These are phyloP conservation scores for Podaxis sp. DNA, from an alignment of 768 basidiomycete species.

Conservation along the genomic window DNA sequence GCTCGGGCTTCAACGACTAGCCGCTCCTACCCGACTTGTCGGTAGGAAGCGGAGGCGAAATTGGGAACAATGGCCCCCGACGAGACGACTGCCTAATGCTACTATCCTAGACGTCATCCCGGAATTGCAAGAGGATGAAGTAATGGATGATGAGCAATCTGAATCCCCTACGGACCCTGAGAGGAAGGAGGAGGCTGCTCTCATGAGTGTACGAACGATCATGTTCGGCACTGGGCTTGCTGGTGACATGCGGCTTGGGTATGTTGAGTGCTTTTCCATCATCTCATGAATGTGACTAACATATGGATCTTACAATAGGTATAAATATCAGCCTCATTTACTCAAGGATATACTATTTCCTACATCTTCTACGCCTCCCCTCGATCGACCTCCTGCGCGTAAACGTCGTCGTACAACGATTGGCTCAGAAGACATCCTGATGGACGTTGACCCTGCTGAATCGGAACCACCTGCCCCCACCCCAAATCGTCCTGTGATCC, in stretches of 20 bases:
- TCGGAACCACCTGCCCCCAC: constrained; percentile 12
- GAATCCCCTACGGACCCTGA: constrained; percentile 23
- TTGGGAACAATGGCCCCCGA: constrained; percentile 31
- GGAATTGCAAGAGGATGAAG: constrained; percentile 35
- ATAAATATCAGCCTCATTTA: constrained; percentile 49
- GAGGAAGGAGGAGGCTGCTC: constrained; percentile 37
- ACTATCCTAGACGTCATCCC: constrained; percentile 39
- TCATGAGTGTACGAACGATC: constrained; percentile 48
- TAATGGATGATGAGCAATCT: constrained; percentile 22
- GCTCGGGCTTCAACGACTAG: constrained; percentile 32
- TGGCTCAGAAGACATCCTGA: constrained; percentile 25
- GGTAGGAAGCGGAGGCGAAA: constrained; percentile 43
- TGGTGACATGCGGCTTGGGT: constrained; percentile 46
- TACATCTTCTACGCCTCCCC: constrained; percentile 15
- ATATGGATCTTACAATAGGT: constrained; percentile 32
- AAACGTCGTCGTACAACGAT: constrained; percentile 33
- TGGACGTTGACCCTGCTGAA: constrained; percentile 20
- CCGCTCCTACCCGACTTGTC: constrained; percentile 31
- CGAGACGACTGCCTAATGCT: constrained; percentile 37
- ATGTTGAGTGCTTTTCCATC: constrained; percentile 20
- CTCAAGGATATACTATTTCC: constrained; percentile 49
- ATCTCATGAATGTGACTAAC: background rate
- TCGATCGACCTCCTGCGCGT: constrained; percentile 28
- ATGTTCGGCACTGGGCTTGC: constrained; percentile 44
- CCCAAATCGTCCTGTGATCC: constrained; percentile 30